Evolutionary conservation across 176 grass and related monocot genomes (phyloP), one percentile per base, ranked within the genome.

Genomic region (Phoenix roebelenii): DNA sequence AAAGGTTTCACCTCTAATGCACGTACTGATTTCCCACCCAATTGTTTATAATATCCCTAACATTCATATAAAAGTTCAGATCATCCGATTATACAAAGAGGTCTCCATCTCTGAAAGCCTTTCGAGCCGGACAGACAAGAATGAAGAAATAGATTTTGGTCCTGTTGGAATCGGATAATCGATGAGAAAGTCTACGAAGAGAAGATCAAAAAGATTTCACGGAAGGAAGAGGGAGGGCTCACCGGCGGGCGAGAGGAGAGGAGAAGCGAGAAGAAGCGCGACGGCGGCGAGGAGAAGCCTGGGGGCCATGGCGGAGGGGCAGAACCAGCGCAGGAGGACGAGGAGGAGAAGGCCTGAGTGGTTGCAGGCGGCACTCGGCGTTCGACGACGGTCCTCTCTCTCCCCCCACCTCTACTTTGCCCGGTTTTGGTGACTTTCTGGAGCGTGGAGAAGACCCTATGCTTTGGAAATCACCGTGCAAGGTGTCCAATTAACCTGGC

Each of bases 231-330:
- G 4, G 22, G 17, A 3, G 56, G 57, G 59, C 56, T 52, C 28
- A 71, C 68, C 68, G 7, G 68, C 30, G 57, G 59, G 7, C 15
- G 44, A 15, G 48, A 23, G 17, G 23, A 25, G 68, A 51, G 23
- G 18, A 12, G 35, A 39, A 30, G 9, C 16, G 2, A 18, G 16
- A 25, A 71, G 57, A 60, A 71, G 57, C 23, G 56, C 15, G 16
- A 71, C 5, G 57, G 57, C 57, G 23, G 24, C 39, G 48, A 71
- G 44, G 56, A 59, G 17, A 71, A 25, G 5, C 20, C 22, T 71
- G 10, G 57, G 23, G 51, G 14, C 68, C 68, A 71, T 71, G 23
- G 44, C 20, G 3, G 58, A 18, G n/a, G 58, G 7, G 35, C 35
- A 39, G 35, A 39, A 39, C 35, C 35, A 39, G 6, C 35, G 35